Conservation (phyloP, 2,329 filamentous ascomycete genomes). For the Colletotrichum ledebouriae region DNA sequence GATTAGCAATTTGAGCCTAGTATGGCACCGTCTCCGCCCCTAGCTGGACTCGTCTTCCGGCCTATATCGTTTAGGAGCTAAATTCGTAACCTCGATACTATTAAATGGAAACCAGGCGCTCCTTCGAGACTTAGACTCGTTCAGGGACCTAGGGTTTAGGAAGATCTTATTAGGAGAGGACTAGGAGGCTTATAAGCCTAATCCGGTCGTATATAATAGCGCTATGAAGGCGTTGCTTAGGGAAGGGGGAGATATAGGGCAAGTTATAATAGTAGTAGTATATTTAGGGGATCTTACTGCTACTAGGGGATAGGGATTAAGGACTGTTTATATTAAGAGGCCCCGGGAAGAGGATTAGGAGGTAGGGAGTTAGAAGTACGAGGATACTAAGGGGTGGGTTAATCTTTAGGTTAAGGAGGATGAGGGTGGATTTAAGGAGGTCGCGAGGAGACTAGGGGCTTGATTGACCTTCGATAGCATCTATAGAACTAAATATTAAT, state of each 20-base stretch:
- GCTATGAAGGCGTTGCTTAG: conserved; percentile 67
- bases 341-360: conserved; percentile 74
- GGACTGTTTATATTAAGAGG: conserved; percentile 82
- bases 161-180: conserved; percentile 75
- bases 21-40: conserved; percentile 80
- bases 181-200: conserved; percentile 82
- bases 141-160: conserved; percentile 72
- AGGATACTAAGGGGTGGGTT: conserved; percentile 61
- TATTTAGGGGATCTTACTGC: conserved; percentile 78
- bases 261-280: conserved; percentile 84
- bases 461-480: neutral
- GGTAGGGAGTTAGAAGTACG: conserved; percentile 62
- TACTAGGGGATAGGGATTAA: conserved; percentile 73
- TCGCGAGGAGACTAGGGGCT: conserved; percentile 47
- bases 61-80: conserved; percentile 64
- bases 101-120: conserved; percentile 81
- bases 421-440: conserved; percentile 50
- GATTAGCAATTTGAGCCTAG: conserved; percentile 72
- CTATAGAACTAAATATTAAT: no score
- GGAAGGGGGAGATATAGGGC: conserved; percentile 62
- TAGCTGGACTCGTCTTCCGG: conserved; percentile 76
- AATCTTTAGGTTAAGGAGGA: conserved; percentile 55
- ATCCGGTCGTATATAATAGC: conserved; percentile 75
- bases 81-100: conserved; percentile 73
- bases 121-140: conserved; percentile 72